These are phyloP conservation scores for Xylariomycetidae sp. DNA, from an alignment of 2,329 filamentous ascomycete species.

Conservation along the genomic window DNA sequence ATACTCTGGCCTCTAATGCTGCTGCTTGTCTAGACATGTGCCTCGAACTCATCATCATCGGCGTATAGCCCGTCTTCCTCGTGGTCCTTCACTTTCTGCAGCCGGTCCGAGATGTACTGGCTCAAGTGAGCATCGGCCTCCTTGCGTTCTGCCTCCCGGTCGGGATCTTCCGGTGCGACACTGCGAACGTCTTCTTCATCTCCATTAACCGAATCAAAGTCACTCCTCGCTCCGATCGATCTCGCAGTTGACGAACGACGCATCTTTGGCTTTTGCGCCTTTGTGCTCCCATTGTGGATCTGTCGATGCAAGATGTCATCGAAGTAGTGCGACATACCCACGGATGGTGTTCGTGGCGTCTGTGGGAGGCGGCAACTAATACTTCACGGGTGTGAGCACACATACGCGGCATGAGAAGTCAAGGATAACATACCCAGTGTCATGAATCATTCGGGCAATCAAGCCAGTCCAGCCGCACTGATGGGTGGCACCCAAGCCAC, in stretches of 20 bases:
- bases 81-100: slow-evolving; percentile 65
- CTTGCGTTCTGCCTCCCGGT: slow-evolving; percentile 41
- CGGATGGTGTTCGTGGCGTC: slow-evolving; percentile 81
- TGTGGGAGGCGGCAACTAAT: slow-evolving; percentile 87
- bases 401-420: not conserved
- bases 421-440: slow-evolving; percentile 71
- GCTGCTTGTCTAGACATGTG: slow-evolving; percentile 13
- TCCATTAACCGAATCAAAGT: slow-evolving; percentile 58
- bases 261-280: slow-evolving; percentile 47
- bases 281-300: slow-evolving; percentile 32
- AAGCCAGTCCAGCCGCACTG: slow-evolving; percentile 96
- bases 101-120: slow-evolving; percentile 75
- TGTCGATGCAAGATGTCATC: slow-evolving; percentile 76
- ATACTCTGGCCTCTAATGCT: no score
- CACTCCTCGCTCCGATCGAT: slow-evolving; percentile 79
- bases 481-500: slow-evolving; percentile 85
- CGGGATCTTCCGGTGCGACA: slow-evolving; percentile 51
- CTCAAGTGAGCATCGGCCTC: slow-evolving; percentile 69
- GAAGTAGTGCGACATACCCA: slow-evolving; percentile 88
- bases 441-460: slow-evolving; percentile 95
- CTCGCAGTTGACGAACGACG: slow-evolving; percentile 77
- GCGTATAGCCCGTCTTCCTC: slow-evolving; percentile 23
- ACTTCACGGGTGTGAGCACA: slow-evolving; percentile 46
- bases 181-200: slow-evolving; percentile 38
- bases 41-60: slow-evolving; percentile 31